These are phyloP conservation scores for Malassezia japonica DNA, from an alignment of 1,284 basidiomycete genomes.

Conservation along the genomic window DNA sequence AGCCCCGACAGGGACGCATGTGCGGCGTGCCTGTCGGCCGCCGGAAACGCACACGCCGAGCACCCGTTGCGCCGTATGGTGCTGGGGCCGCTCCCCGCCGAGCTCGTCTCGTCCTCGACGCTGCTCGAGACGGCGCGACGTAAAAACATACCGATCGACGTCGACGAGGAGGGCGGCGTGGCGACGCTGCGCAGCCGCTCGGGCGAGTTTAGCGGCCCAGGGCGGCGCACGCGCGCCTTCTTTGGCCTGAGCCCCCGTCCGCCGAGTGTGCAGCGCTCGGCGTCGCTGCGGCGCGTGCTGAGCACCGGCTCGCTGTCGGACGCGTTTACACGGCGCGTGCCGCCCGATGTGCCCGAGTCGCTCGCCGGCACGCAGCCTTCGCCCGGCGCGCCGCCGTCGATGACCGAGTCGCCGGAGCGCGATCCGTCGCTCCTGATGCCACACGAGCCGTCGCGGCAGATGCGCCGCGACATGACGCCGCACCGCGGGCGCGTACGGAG, in stretches of 20 bases:
- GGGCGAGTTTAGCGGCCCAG: neutral
- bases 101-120: constrained; percentile 1
- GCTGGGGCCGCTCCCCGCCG: constrained; percentile 9
- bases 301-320: too few species aligned
- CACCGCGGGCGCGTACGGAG: neutral
- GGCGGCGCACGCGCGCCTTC: neutral
- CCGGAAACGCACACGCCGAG: neutral
- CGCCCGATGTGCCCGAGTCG: too few species aligned
- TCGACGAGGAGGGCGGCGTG: neutral
- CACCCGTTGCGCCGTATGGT: constrained; percentile 10
- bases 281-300: neutral
- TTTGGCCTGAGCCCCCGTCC: neutral
- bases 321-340: too few species aligned
- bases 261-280: neutral
- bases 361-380: too few species aligned
- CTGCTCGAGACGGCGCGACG: constrained; percentile 1
- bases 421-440: too few species aligned
- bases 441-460: too few species aligned
- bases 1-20: neutral
- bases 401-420: too few species aligned
- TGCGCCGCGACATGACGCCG: neutral
- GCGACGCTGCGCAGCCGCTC: too few species aligned
- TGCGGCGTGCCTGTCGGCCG: neutral
- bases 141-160: neutral
- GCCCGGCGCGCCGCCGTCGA: too few species aligned